These are phyloP conservation scores for Phycomyces nitens DNA, from an alignment of 192 early-diverging fungal genomes.

Conservation along the genomic window DNA sequence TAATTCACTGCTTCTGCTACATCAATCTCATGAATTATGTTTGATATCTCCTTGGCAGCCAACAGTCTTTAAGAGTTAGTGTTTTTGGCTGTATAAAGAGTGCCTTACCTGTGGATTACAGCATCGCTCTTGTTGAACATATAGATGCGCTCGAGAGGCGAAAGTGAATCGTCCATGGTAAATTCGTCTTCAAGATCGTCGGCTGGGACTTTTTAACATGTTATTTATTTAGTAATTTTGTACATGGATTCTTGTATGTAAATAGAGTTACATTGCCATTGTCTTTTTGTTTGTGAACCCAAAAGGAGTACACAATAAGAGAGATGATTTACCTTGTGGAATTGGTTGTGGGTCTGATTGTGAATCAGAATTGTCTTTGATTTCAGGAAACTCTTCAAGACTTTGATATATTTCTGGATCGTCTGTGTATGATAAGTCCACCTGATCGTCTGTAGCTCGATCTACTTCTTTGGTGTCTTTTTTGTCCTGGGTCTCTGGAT, in stretches of 20 bases:
- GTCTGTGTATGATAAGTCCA: not conserved
- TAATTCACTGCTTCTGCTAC: conserved; percentile 37
- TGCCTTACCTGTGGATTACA: conserved; percentile 18
- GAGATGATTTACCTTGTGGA: not conserved
- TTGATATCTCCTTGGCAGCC: conserved; percentile 40
- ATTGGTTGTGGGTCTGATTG: not conserved
- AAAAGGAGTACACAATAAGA: no score
- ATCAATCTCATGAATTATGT: conserved; percentile 28
- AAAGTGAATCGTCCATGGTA: conserved; percentile 6
- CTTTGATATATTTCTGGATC: no score
- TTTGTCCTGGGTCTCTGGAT: not conserved
- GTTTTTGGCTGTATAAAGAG: not conserved
- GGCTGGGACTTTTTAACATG: not conserved
- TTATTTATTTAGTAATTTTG: not conserved
- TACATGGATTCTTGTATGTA: not conserved
- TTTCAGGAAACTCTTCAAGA: no score
- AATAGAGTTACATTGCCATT: no score
- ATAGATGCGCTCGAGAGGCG: conserved; percentile 14
- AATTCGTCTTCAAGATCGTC: conserved; percentile 14
- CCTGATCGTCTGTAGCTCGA: not conserved
- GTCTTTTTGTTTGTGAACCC: no score
- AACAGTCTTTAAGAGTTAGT: conserved; percentile 30
- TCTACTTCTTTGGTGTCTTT: not conserved
- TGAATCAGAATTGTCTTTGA: not conserved
- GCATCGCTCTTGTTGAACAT: conserved; percentile 2